phyloP scores from a whole-genome alignment of 768 basidiomycete genomes.

The Gloeophyllum trabeum region DNA sequence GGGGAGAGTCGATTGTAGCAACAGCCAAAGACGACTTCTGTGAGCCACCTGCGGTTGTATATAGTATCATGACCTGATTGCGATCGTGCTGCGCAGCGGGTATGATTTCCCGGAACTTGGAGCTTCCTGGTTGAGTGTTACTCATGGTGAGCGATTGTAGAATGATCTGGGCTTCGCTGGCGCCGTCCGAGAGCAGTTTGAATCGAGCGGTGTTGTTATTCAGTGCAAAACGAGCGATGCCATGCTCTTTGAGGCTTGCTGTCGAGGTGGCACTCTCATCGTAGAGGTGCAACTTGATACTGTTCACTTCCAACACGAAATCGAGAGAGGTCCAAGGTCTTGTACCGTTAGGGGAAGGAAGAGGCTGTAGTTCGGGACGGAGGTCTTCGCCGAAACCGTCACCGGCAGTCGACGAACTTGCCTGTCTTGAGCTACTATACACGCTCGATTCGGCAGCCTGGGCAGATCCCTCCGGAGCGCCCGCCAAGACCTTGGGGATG shows the following conservation, averaged over 20 bases:
- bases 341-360: constrained; percentile 13
- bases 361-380: constrained; percentile 46
- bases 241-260: constrained; percentile 54
- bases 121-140: constrained; percentile 73
- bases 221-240: constrained; percentile 79
- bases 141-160: constrained; percentile 87
- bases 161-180: constrained; percentile 80
- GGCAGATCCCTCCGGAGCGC: constrained; percentile 28
- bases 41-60: constrained; percentile 58
- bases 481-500: constrained; percentile 54
- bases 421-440: constrained; percentile 5
- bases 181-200: constrained; percentile 73
- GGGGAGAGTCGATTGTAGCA: constrained; percentile 85
- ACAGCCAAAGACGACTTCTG: constrained; percentile 58
- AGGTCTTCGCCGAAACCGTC: constrained; percentile 21
- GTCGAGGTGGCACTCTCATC: constrained; percentile 50
- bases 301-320: constrained; percentile 55
- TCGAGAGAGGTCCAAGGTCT: constrained; percentile 57
- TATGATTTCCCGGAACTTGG: constrained; percentile 90
- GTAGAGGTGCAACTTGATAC: constrained; percentile 81
- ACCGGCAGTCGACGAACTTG: constrained; percentile 8
- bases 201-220: constrained; percentile 69
- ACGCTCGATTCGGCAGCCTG: constrained; percentile 16
- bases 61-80: constrained; percentile 91
- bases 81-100: constrained; percentile 81